Base-by-base conservation (phyloP, 2,329 filamentous ascomycete genomes). In the Scortechinia acanthostroma region DNA sequence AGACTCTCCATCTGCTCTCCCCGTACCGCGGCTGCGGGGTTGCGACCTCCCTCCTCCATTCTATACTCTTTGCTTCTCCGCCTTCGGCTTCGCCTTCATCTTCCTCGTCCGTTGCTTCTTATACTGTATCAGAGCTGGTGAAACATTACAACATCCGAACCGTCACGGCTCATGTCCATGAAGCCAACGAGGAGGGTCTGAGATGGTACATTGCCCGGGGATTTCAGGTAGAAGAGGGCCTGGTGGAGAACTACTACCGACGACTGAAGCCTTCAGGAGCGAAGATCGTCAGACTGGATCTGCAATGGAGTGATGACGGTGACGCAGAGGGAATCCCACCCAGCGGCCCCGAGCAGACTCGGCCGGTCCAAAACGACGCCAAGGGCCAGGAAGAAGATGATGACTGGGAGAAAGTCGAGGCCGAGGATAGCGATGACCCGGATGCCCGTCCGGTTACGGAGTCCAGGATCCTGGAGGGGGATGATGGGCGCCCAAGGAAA, bases 101-200 rank as follows among this genome's bases (percentile, higher is more conserved):
- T 15, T 22, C 44, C 28, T 10, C 20, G 45, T 23, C 40, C 50
- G 47, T 50, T 22, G 22, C 22, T 17, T 40, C 50, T 17, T 50
- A 48, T 22, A 51, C 46, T 2, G 54, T 64, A 3, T 66, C 64
- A 10, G 50, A 56, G 3, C 52, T 67, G 6, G 65, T 72, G 3
- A 63, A 65, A 22, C 62, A 71, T 46, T 73, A 79, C 49, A 68
- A 69, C 21, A 69, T 76, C 21, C 60, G 58, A 10, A 65, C 62
- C 14, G 69, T 83, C 17, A 77, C 74, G 2, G 80, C 80, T 10
- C 80, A 84, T 58, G 78, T 83, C 1, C 83, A 81, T 69, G 77
- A 80, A 51, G 72, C 70, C 19, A 83, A 83, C 46, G 65, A 70
- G 16, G 77, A 80, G 43, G 80, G 69, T 0, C 52, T 80, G 50